A percentile compares a stretch with the other conserved stretches of the same genome.
phyloP scores from a whole-genome alignment of 305 asterid species.

The Fraxinus paxiana region DNA sequence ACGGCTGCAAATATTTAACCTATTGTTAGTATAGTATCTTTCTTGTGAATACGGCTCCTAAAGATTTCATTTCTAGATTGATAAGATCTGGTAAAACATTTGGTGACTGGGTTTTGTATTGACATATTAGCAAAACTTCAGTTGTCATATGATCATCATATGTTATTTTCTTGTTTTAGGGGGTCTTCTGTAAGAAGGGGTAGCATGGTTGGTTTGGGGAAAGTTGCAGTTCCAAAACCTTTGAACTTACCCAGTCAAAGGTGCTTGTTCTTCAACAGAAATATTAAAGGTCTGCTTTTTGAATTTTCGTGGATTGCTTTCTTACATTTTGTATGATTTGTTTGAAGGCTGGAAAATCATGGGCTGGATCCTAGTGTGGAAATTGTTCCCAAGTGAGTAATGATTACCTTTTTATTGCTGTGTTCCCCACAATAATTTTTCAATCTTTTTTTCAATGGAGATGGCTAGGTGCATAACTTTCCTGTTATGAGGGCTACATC shows the following conservation, averaged over 20 bases:
- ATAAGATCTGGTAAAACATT: conserved; percentile 9
- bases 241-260: conserved; percentile 94
- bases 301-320: conserved; percentile 19
- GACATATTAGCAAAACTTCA: conserved; percentile 1
- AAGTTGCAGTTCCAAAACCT: conserved; percentile 97
- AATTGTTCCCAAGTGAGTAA: conserved; percentile 96
- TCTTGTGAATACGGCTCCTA: not conserved
- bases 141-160: conserved; percentile 11
- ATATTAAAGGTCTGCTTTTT: conserved; percentile 8
- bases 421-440: conserved; percentile 1
- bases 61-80: not conserved
- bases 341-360: conserved; percentile 88
- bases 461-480: not conserved
- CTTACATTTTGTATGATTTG: conserved; percentile 32
- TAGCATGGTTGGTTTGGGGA: conserved; percentile 89
- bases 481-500: not conserved
- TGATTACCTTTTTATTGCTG: conserved; percentile 12
- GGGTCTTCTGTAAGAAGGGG: conserved; percentile 87
- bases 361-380: conserved; percentile 93
- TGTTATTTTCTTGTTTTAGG: conserved; percentile 38
- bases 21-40: conserved; percentile 3
- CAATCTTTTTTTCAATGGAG: not conserved
- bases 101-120: not conserved
- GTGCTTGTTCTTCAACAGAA: conserved; percentile 37
- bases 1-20: not conserved